Evolutionary conservation across 2,329 filamentous ascomycete species (phyloP), one percentile per base, ranked within the genome.

Genomic region (Didymella pomorum): DNA sequence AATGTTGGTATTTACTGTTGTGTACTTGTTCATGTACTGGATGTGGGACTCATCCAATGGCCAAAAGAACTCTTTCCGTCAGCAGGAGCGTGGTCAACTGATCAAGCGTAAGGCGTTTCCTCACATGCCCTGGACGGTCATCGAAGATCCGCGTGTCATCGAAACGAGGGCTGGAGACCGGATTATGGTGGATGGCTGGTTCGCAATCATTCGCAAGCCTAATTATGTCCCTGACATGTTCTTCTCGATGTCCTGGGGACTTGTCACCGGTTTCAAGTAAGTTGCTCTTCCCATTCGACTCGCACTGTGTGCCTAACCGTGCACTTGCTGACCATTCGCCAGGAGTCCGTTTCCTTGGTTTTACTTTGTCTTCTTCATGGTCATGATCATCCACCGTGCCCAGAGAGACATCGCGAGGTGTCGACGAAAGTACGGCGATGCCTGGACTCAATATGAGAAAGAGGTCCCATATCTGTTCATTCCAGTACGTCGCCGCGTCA

Each of bases 31-130:
- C 74, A 87, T 90, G 66, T 96, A 96, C 82, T 93, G 90, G 86
- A 83, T 95, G 56, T 96, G 92, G 91, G 92, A 96, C 72, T 94
- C 91, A 35, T 88, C 87, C 79, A 96, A 96, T 80, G 91, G 87
- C 72, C 92, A 97, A 79, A 96, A 96, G 86, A 96, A 96, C 81
- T 88, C 90, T 61, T 97, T 93, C 86, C 87, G 92, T 56, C 86
- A 89, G 65, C 83, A 86, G 78, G 91, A 95, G 79, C 87, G 89
- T 61, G 91, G 91, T 60, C 88, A 87, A 51, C 62, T 69, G 4
- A 63, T 89, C 54, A 80, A 86, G 73, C 89, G 92, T 69, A 90
- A 88, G 69, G 88, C 91, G 5, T 96, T 96, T 81, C 93, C 93
- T 6, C 90, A 93, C 76, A 84, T 96, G 8, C 91, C 92, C 4